These are phyloP conservation scores for Cutaneotrichosporon sp. DNA, from an alignment of 1,284 basidiomycete genomes.

Conservation along the genomic window DNA sequence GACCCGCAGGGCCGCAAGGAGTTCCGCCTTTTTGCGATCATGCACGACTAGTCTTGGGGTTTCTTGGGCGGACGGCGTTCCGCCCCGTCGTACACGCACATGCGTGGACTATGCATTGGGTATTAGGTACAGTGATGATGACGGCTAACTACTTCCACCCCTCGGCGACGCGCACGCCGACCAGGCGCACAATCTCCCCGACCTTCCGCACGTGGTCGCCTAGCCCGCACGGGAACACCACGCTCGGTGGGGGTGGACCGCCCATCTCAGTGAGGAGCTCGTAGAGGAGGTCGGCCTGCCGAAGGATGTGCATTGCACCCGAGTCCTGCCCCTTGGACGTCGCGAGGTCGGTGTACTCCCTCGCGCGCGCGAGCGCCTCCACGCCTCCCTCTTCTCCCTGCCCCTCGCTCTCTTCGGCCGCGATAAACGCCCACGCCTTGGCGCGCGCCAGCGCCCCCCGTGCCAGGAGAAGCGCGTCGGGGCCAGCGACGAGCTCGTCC, in stretches of 20 bases:
- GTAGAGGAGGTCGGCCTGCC: slow-evolving; percentile 4
- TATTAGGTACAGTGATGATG: background rate
- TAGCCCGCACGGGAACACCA: slow-evolving; percentile 1
- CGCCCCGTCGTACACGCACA: too few relatives aligned
- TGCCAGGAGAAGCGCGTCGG: slow-evolving; percentile 29
- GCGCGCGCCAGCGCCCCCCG: slow-evolving; percentile 36
- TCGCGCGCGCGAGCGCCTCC: background rate
- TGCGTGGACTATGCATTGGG: slow-evolving; percentile 1
- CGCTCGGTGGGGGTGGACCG: background rate
- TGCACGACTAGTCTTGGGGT: slow-evolving; percentile 17
- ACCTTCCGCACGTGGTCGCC: slow-evolving; percentile 27
- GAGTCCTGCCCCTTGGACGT: slow-evolving; percentile 5
- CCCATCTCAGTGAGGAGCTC: slow-evolving; percentile 13
- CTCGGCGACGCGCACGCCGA: slow-evolving; percentile 39
- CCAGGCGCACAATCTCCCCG: slow-evolving; percentile 38
- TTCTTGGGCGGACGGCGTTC: too few relatives aligned
- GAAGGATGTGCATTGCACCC: background rate
- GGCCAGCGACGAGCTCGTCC: slow-evolving; percentile 19
- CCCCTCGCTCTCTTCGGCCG: slow-evolving; percentile 1
- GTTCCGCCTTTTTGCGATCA: slow-evolving; percentile 24
- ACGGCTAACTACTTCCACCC: slow-evolving; percentile 37
- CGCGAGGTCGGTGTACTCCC: slow-evolving; percentile 11
- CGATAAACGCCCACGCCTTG: slow-evolving; percentile 33
- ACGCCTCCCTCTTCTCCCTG: background rate
- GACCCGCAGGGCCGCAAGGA: slow-evolving; percentile 19